A percentile compares a stretch with the other conserved stretches of the same genome.
These are phyloP conservation scores for Hyaloraphidium curvatum DNA, from an alignment of 192 early-diverging fungal genomes.

Conservation along the genomic window DNA sequence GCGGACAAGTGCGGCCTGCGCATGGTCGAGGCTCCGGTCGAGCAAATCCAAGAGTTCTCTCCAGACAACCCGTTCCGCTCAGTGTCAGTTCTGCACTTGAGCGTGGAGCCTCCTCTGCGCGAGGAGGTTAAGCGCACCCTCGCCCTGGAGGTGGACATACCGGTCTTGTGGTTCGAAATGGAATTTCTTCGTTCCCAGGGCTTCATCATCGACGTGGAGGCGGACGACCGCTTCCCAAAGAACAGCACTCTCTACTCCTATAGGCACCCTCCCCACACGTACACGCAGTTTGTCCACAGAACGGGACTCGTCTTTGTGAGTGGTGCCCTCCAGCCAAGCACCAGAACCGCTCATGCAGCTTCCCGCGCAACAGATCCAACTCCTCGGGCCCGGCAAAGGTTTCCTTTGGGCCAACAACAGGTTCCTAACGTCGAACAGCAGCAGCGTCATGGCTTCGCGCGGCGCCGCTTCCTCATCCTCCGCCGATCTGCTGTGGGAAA, in stretches of 20 bases:
- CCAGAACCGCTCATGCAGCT: too few relatives aligned
- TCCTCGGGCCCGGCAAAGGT: slow-evolving; percentile 45
- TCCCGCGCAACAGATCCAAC: too few relatives aligned
- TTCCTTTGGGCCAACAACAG: slow-evolving; percentile 83
- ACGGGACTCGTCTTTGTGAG: too few relatives aligned
- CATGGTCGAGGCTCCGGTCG: slow-evolving; percentile 70
- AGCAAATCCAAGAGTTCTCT: slow-evolving; percentile 42
- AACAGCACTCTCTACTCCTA: slow-evolving; percentile 34
- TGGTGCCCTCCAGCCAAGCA: too few relatives aligned
- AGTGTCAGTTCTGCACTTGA: slow-evolving; percentile 30
- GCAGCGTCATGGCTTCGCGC: too few relatives aligned
- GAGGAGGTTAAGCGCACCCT: slow-evolving; percentile 19
- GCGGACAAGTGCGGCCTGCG: slow-evolving; percentile 77
- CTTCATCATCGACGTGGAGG: slow-evolving; percentile 88
- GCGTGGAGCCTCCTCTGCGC: slow-evolving; percentile 37
- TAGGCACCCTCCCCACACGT: slow-evolving; percentile 38
- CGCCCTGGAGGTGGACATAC: slow-evolving; percentile 15
- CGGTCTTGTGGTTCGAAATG: slow-evolving; percentile 49
- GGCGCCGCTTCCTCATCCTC: too few relatives aligned
- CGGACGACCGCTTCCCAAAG: slow-evolving; percentile 51
- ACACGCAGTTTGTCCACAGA: slow-evolving; percentile 80
- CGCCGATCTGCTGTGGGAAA: too few relatives aligned
- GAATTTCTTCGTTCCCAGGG: slow-evolving; percentile 59
- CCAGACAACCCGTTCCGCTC: slow-evolving; percentile 81
- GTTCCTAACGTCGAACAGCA: slow-evolving; percentile 18